These are phyloP conservation scores for Cercophora sp. DNA, from an alignment of 495 filamentous ascomycete genomes.

Conservation along the genomic window DNA sequence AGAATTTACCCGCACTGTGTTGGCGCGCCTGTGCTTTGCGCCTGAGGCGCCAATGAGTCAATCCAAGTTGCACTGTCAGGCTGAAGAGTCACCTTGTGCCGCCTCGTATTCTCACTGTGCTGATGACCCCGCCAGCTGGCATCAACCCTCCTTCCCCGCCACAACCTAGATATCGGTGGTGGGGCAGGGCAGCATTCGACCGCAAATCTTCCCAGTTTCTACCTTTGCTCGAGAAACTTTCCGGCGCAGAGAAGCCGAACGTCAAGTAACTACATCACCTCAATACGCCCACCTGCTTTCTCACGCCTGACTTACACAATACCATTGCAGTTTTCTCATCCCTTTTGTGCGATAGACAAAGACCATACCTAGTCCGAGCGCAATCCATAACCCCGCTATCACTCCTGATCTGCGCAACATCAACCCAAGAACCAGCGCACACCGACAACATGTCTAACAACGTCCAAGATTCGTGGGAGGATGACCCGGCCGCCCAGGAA, in stretches of 20 bases:
- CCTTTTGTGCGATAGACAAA: not conserved
- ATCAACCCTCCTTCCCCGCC: conserved; percentile 26
- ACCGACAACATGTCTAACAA: conserved; percentile 70
- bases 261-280: no score
- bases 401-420: no score
- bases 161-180: conserved; percentile 16
- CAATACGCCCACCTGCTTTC: no score
- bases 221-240: no score
- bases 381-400: conserved; percentile 4
- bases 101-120: not conserved
- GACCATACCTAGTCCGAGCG: not conserved
- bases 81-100: no score
- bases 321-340: not conserved
- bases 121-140: not conserved
- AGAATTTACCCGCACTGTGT: not conserved
- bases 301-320: no score
- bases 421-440: no score
- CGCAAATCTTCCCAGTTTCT: conserved; percentile 14
- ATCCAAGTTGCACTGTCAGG: no score
- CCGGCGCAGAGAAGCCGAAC: no score
- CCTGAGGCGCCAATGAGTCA: not conserved
- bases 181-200: conserved; percentile 21
- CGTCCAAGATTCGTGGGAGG: conserved; percentile 89
- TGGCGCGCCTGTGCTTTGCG: not conserved
- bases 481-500: conserved; percentile 84